Evolutionary conservation across 2,329 filamentous ascomycete species (phyloP), one percentile per base, ranked within the genome.

Genomic region (Clarireedia homoeocarpa): DNA sequence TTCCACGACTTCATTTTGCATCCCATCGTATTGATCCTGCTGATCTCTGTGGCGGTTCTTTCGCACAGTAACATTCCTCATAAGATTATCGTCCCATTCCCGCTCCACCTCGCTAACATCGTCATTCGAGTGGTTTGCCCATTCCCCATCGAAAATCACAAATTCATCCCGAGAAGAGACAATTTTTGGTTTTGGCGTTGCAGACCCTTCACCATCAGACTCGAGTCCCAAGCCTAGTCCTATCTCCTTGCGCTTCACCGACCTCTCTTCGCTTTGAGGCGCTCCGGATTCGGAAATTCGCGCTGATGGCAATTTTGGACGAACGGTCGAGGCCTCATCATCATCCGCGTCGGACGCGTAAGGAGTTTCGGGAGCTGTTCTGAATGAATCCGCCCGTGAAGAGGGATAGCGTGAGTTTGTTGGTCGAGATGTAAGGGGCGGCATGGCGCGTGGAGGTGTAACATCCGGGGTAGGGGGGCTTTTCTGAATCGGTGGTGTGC

Each of bases 401-500:
- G 68, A 69, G 14, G 66, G 63, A 51, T 67, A 65, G 56, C 79
- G 77, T 60, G 83, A 78, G 59, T 70, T 71, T 38, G 70, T 67
- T 17, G 78, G 77, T 34, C 79, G 78, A 47, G 74, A 66, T 53
- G 72, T 66, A 65, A 73, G 74, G 12, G 75, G 71, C 15, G 75
- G 71, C 56, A 74, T 75, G 39, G 69, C 70, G 48, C 82, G 79
- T 38, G 87, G 87, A 52, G 86, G 88, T 15, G 87, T 91, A 47
- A 86, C 80, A 70, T 90, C 87, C 36, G 87, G 88, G 3, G 87
- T 91, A 34, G 85, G 86, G 15, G 85, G 85, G 63, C 83, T 88
- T 65, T 79, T 78, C 61, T 85, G 81, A 61, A 82, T 81, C 27
- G 82, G 78, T 50, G 85, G 84, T 5, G 85, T 88, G 54, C 75